Percentiles rank a stretch among this genome's conserved stretches.
Conservation (phyloP, 2,329 filamentous ascomycete genomes). For the Aspergillus sergii region DNA sequence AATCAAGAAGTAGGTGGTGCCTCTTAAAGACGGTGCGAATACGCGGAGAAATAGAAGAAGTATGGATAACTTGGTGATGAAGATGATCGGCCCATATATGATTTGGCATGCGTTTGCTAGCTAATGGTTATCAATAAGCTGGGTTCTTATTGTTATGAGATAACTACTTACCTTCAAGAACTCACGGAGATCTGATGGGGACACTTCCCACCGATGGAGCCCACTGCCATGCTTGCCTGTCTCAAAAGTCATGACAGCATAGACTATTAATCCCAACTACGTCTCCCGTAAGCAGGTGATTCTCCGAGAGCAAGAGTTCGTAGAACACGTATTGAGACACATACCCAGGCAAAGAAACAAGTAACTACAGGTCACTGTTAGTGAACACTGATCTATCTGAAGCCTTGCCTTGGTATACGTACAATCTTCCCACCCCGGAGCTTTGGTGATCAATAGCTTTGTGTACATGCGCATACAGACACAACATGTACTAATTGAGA, state of each 20-base stretch:
- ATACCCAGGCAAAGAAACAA: conserved; percentile 26
- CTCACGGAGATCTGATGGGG: conserved; percentile 17
- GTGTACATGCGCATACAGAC: conserved; percentile 28
- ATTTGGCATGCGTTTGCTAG: conserved; percentile 28
- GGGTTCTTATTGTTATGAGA: background rate
- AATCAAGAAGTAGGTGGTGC: conserved; percentile 24
- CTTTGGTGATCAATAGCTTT: conserved; percentile 28
- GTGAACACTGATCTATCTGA: background rate
- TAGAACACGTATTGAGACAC: background rate
- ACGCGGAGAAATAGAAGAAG: conserved; percentile 30
- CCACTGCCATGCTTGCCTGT: conserved; percentile 25
- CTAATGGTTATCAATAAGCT: conserved; percentile 7
- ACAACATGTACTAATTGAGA: conserved; percentile 21
- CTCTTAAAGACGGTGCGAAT: conserved; percentile 24
- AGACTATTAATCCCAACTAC: conserved; percentile 28
- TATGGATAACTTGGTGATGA: conserved; percentile 32
- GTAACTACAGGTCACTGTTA: conserved; percentile 16
- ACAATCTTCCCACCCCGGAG: conserved; percentile 27
- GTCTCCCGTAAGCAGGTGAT: background rate
- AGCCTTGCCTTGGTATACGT: conserved; percentile 11
- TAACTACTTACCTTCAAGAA: conserved; percentile 19
- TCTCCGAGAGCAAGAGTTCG: background rate
- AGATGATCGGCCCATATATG: conserved; percentile 31
- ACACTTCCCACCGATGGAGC: conserved; percentile 21
- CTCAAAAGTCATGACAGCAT: conserved; percentile 23